phyloP scores from a whole-genome alignment of 352 stramenopile genomes.

The Phytophthora ramorum region DNA sequence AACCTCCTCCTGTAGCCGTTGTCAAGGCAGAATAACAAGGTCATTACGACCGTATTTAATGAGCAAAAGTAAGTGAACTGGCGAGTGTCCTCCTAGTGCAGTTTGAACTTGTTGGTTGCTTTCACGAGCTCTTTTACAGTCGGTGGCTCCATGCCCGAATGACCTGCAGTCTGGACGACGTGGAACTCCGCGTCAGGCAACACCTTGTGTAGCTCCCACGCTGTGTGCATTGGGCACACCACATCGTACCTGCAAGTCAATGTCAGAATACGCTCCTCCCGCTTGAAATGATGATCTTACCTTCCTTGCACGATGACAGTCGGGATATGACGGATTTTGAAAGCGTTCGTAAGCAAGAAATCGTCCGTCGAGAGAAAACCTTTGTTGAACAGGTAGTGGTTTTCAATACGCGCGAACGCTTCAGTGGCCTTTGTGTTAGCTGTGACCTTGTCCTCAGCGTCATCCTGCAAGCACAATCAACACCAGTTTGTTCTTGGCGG shows the following conservation, averaged over 20 bases:
- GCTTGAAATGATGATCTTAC: conserved; percentile 21
- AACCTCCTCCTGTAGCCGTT: conserved; percentile 3
- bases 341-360: conserved; percentile 84
- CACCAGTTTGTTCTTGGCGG: no score
- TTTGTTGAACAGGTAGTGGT: conserved; percentile 91
- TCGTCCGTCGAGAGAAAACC: conserved; percentile 85
- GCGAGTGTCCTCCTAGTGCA: neutral
- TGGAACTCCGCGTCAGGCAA: neutral
- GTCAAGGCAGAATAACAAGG: conserved; percentile 36
- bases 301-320: conserved; percentile 89
- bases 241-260: conserved; percentile 1
- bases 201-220: conserved; percentile 6
- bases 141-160: neutral
- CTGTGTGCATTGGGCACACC: neutral
- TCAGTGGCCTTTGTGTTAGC: conserved; percentile 74
- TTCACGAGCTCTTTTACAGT: neutral
- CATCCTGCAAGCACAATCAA: conserved; percentile 22
- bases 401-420: conserved; percentile 92
- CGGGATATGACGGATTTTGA: conserved; percentile 90
- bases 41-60: conserved; percentile 40
- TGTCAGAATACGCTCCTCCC: neutral
- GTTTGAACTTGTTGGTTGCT: neutral
- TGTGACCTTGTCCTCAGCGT: conserved; percentile 70
- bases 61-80: neutral
- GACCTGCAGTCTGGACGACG: neutral